Conservation (phyloP, 208 protist species). For the Trypanosoma congolense region DNA sequence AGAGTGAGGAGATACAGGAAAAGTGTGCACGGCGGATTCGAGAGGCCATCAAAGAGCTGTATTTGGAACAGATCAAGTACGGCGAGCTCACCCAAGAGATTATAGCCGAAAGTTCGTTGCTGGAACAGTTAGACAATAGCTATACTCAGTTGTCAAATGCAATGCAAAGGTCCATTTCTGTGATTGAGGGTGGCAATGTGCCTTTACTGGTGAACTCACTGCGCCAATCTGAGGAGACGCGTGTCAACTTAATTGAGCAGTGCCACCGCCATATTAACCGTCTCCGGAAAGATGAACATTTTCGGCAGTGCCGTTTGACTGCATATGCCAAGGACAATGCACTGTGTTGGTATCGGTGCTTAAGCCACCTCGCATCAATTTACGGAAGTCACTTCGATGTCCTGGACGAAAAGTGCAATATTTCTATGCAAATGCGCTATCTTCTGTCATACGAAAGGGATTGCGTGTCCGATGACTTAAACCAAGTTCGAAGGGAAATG, state of each 20-base stretch:
- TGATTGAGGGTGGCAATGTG: constrained; percentile 22
- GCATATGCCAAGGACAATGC: constrained; percentile 32
- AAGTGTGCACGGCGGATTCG: constrained; percentile 64
- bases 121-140: constrained; percentile 57
- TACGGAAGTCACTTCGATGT: constrained; percentile 58
- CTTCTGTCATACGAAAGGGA: constrained; percentile 60
- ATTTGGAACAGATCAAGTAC: constrained; percentile 70
- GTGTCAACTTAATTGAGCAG: constrained; percentile 28
- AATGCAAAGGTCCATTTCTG: constrained; percentile 28
- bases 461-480: constrained; percentile 50
- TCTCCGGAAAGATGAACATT: constrained; percentile 45
- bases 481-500: constrained; percentile 50
- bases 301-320: constrained; percentile 46
- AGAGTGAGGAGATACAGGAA: constrained; percentile 58
- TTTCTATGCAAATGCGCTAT: constrained; percentile 57
- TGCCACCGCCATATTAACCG: constrained; percentile 39
- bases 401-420: constrained; percentile 24
- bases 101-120: constrained; percentile 41
- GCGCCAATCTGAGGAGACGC: constrained; percentile 28
- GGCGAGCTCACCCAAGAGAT: constrained; percentile 47
- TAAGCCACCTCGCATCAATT: constrained; percentile 45
- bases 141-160: constrained; percentile 41
- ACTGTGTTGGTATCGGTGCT: constrained; percentile 51
- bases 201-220: constrained; percentile 25
- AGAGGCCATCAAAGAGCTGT: constrained; percentile 67